Conservation (phyloP, 306 rosid species). For the Lathyrus aphaca region DNA sequence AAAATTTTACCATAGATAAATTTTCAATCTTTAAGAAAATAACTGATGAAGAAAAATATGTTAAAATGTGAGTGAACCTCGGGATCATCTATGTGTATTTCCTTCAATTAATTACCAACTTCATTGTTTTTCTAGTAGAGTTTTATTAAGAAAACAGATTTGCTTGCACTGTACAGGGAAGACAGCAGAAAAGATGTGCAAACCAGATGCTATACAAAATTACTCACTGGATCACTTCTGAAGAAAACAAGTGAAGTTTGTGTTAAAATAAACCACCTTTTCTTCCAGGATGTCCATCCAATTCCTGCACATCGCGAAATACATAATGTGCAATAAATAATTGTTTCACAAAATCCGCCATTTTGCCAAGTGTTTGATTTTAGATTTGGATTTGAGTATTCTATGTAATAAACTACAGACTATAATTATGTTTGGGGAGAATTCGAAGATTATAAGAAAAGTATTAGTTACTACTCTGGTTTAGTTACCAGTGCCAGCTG, state of each 20-base stretch:
- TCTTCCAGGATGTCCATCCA: slow-evolving; percentile 99
- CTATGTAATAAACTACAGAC: slow-evolving; percentile 2
- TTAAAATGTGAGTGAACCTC: slow-evolving; percentile 10
- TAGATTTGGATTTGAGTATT: slow-evolving; percentile 11
- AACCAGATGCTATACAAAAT: slow-evolving; percentile 36
- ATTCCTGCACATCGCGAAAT: slow-evolving; percentile 60
- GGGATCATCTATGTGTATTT: background rate
- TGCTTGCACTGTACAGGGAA: slow-evolving; percentile 1
- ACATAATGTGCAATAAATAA: slow-evolving; percentile 26
- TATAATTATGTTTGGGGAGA: slow-evolving; percentile 2
- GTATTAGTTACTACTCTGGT: too few relatives aligned
- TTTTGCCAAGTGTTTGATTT: slow-evolving; percentile 7
- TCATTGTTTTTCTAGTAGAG: background rate
- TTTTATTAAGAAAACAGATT: background rate
- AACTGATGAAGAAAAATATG: background rate
- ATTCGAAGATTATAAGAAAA: slow-evolving; percentile 4
- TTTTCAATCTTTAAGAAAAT: background rate
- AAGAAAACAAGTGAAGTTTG: slow-evolving; percentile 92
- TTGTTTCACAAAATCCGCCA: slow-evolving; percentile 18
- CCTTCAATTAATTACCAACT: slow-evolving; percentile 20
- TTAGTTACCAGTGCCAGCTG: too few relatives aligned
- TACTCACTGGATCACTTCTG: slow-evolving; percentile 98
- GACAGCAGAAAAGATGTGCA: slow-evolving; percentile 8
- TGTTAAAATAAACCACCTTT: slow-evolving; percentile 97
- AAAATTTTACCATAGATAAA: background rate